phyloP scores from a whole-genome alignment of 2,329 filamentous ascomycete genomes.

The Colletotrichum lupini region DNA sequence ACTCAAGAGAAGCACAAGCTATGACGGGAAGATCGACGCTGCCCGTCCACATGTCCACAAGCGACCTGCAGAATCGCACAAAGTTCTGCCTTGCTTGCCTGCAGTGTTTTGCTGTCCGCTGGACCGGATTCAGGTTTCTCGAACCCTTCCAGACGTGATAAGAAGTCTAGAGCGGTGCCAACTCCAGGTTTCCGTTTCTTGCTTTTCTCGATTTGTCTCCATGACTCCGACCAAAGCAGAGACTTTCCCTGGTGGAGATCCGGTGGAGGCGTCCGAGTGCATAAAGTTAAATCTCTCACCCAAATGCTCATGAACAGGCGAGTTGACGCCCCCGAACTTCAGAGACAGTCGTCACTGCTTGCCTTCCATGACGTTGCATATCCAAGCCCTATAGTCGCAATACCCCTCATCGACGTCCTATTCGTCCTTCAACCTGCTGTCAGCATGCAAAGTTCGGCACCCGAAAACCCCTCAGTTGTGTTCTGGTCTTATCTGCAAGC shows the following conservation, averaged over 20 bases:
- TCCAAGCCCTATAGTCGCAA: conserved; percentile 3
- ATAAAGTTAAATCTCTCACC: conserved; percentile 34
- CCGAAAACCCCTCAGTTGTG: conserved; percentile 6
- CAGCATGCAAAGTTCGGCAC: conserved; percentile 24
- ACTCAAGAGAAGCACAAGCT: background rate
- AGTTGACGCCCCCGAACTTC: background rate
- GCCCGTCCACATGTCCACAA: background rate
- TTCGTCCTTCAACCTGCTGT: conserved; percentile 3
- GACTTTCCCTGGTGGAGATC: conserved; percentile 24
- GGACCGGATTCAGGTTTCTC: conserved; percentile 19
- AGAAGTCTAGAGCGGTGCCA: background rate
- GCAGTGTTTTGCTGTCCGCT: background rate
- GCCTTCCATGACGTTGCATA: conserved; percentile 27
- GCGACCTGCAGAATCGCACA: background rate
- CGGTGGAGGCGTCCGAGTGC: conserved; percentile 27
- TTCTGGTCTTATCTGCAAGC: background rate
- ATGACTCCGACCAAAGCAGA: background rate
- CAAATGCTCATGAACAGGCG: background rate
- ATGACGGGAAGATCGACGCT: conserved; percentile 13
- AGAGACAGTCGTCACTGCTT: conserved; percentile 16
- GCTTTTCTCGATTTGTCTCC: background rate
- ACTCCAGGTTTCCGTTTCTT: background rate
- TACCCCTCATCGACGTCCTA: background rate
- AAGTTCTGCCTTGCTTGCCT: background rate
- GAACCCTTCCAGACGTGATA: background rate